These are phyloP conservation scores for Mrakia frigida DNA, from an alignment of 768 basidiomycete species.

Conservation along the genomic window DNA sequence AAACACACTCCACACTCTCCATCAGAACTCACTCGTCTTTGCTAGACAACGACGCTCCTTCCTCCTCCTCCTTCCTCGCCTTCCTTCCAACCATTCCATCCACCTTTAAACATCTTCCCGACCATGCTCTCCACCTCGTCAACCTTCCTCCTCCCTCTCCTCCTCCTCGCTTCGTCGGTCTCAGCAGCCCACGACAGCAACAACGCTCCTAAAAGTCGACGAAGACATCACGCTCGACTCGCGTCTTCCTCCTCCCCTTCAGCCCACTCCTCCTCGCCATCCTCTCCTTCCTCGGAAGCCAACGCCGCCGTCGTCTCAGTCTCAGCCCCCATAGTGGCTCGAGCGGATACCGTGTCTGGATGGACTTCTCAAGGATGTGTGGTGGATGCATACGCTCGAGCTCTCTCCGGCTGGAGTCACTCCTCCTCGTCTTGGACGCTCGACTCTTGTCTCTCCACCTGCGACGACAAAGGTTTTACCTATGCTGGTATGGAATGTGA, in stretches of 20 bases:
- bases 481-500: conserved; percentile 26
- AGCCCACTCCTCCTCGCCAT: not conserved
- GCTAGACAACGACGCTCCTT: conserved; percentile 9
- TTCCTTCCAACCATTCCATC: not conserved
- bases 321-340: not conserved
- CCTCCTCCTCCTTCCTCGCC: not conserved
- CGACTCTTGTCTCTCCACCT: not conserved
- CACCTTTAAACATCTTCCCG: not conserved
- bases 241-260: conserved; percentile 2
- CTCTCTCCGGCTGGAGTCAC: not conserved
- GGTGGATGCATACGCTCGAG: conserved; percentile 1
- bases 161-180: not conserved
- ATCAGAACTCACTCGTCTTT: not conserved
- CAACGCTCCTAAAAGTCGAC: not conserved
- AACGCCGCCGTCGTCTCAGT: not conserved
- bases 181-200: not conserved
- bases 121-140: not conserved
- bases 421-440: conserved; percentile 2
- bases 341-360: conserved; percentile 1
- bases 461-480: conserved; percentile 2
- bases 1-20: not conserved
- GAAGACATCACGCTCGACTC: conserved; percentile 21
- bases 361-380: conserved; percentile 12
- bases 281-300: not conserved
- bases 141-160: not conserved